These are phyloP conservation scores for Neofusicoccum parvum DNA, from an alignment of 2,329 filamentous ascomycete species.

Conservation along the genomic window DNA sequence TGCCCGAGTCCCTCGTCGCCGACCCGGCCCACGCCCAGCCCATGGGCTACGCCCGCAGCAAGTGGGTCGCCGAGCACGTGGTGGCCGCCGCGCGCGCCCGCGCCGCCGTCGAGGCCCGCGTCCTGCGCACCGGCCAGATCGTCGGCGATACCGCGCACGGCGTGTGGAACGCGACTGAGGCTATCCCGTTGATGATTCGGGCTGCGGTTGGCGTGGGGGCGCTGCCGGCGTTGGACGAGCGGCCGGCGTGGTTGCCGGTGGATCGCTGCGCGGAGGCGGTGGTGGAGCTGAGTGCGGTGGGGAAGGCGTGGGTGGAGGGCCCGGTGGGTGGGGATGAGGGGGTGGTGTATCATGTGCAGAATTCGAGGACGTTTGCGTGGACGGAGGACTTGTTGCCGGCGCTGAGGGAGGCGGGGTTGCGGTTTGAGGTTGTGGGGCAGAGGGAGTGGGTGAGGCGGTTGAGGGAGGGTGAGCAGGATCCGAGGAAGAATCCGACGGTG, in stretches of 20 bases:
- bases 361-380: slow-evolving; percentile 54
- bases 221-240: slow-evolving; percentile 48
- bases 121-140: slow-evolving; percentile 50
- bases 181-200: slow-evolving; percentile 53
- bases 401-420: slow-evolving; percentile 47
- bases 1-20: slow-evolving; percentile 41
- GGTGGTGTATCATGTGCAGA: slow-evolving; percentile 53
- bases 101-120: slow-evolving; percentile 30
- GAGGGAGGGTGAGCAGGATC: slow-evolving; percentile 48
- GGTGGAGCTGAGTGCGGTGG: slow-evolving; percentile 36
- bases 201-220: slow-evolving; percentile 49
- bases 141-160: slow-evolving; percentile 50
- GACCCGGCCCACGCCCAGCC: slow-evolving; percentile 46
- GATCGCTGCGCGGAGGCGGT: slow-evolving; percentile 48
- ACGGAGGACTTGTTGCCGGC: slow-evolving; percentile 56
- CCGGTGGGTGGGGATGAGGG: not conserved
- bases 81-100: slow-evolving; percentile 25
- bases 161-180: slow-evolving; percentile 54
- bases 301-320: not conserved
- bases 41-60: slow-evolving; percentile 57
- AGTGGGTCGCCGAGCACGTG: slow-evolving; percentile 53
- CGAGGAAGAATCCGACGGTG: slow-evolving; percentile 46
- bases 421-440: slow-evolving; percentile 27
- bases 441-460: slow-evolving; percentile 29
- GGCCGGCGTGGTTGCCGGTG: slow-evolving; percentile 41